These are phyloP conservation scores for Wickerhamiella alocasiicola DNA, from an alignment of 805 yeast genomes.

Conservation along the genomic window DNA sequence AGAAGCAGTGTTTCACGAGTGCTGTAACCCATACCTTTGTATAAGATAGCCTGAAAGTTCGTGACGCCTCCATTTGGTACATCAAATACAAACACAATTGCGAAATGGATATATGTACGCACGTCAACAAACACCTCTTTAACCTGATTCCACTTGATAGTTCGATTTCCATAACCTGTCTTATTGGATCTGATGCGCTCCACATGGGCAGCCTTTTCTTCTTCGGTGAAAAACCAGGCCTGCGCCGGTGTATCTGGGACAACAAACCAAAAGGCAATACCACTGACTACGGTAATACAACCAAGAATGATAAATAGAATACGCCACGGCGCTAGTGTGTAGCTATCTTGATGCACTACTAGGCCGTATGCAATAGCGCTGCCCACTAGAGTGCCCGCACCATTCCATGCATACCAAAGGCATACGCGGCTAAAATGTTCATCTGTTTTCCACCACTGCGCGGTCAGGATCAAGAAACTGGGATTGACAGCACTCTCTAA, in stretches of 20 bases:
- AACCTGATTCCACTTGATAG: slow-evolving; percentile 40
- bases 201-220: slow-evolving; percentile 36
- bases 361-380: slow-evolving; percentile 21
- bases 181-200: slow-evolving; percentile 41
- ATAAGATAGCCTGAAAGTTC: slow-evolving; percentile 35
- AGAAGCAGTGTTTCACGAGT: slow-evolving; percentile 29
- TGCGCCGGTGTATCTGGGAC: slow-evolving; percentile 43
- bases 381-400: slow-evolving; percentile 21
- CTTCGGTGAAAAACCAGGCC: slow-evolving; percentile 36
- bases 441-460: slow-evolving; percentile 44
- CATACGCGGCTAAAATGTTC: slow-evolving; percentile 42
- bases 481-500: slow-evolving; percentile 36
- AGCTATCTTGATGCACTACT: slow-evolving; percentile 9
- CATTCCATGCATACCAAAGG: slow-evolving; percentile 26
- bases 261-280: slow-evolving; percentile 16
- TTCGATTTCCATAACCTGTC: slow-evolving; percentile 43
- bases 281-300: slow-evolving; percentile 39
- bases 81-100: neutral
- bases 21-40: slow-evolving; percentile 27
- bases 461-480: slow-evolving; percentile 43
- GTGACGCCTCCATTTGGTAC: slow-evolving; percentile 39
- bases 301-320: too few species aligned
- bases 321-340: slow-evolving; percentile 42
- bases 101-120: slow-evolving; percentile 38
- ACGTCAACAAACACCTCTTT: too few species aligned